Conservation (phyloP, 495 filamentous ascomycete genomes). For the Patellaria atrata region DNA sequence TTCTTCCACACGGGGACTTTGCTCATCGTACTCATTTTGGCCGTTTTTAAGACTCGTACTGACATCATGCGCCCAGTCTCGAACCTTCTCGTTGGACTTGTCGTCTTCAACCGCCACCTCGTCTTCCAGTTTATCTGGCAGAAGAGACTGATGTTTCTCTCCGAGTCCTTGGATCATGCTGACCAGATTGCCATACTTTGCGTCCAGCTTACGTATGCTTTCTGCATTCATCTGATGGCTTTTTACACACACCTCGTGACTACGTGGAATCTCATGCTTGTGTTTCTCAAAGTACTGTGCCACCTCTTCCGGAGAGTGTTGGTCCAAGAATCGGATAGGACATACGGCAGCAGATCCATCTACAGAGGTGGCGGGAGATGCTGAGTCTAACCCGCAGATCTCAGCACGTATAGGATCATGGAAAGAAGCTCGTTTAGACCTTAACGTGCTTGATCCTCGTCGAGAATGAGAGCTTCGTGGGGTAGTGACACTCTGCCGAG, state of each 20-base stretch:
- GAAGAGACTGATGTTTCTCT: slow-evolving; percentile 64
- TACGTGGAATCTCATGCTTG: slow-evolving; percentile 82
- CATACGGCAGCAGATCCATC: slow-evolving; percentile 33
- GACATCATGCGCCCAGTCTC: slow-evolving; percentile 68
- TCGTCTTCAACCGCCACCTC: slow-evolving; percentile 29
- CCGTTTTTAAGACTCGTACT: slow-evolving; percentile 27
- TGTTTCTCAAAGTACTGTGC: slow-evolving; percentile 80
- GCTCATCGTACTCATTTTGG: slow-evolving; percentile 15
- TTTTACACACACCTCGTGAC: slow-evolving; percentile 78
- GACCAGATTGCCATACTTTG: slow-evolving; percentile 77
- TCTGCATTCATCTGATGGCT: slow-evolving; percentile 72
- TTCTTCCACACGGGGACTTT: slow-evolving; percentile 21
- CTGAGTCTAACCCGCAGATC: slow-evolving; percentile 41
- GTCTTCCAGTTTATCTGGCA: slow-evolving; percentile 44
- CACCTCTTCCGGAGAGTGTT: slow-evolving; percentile 82
- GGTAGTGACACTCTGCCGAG: slow-evolving; percentile 14
- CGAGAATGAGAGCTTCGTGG: slow-evolving; percentile 21
- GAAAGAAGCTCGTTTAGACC: slow-evolving; percentile 22
- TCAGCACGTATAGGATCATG: slow-evolving; percentile 47
- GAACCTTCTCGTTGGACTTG: slow-evolving; percentile 46
- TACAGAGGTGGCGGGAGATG: slow-evolving; percentile 33
- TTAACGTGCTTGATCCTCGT: slow-evolving; percentile 28
- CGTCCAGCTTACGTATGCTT: slow-evolving; percentile 70
- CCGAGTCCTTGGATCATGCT: slow-evolving; percentile 83
- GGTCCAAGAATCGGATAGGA: slow-evolving; percentile 76